Evolutionary conservation across 1,284 basidiomycete genomes (phyloP).

Genomic region (Trichosporon faecale): DNA sequence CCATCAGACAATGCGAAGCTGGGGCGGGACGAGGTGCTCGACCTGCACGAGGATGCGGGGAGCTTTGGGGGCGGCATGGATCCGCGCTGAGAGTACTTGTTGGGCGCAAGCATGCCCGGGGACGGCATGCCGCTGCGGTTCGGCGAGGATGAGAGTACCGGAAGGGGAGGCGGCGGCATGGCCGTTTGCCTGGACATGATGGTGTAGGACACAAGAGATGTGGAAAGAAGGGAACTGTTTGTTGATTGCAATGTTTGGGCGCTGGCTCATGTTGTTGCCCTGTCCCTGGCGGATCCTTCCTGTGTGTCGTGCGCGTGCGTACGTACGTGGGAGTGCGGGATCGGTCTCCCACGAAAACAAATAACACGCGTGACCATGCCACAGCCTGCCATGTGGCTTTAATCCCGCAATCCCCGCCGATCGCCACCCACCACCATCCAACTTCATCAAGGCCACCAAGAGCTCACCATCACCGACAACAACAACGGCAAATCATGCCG

Average conservation of each 20-base stretch:
- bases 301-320: neutral
- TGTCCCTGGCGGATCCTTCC: slow-evolving; percentile 6
- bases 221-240: slow-evolving; percentile 8
- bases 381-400: slow-evolving; percentile 4
- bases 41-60: slow-evolving; percentile 17
- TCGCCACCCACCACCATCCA: neutral
- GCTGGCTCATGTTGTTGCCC: slow-evolving; percentile 8
- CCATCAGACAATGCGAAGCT: slow-evolving; percentile 18
- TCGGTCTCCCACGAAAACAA: slow-evolving; percentile 6
- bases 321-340: neutral
- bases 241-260: slow-evolving; percentile 6
- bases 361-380: neutral
- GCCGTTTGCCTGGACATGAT: slow-evolving; percentile 10
- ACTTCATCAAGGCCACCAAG: neutral
- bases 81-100: slow-evolving; percentile 7
- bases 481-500: slow-evolving; percentile 20
- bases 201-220: neutral
- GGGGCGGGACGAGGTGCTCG: slow-evolving; percentile 17
- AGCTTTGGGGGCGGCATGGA: slow-evolving; percentile 24
- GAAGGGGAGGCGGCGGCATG: slow-evolving; percentile 10
- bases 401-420: slow-evolving; percentile 1
- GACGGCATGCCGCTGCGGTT: slow-evolving; percentile 1
- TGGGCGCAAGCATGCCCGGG: neutral
- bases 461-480: neutral
- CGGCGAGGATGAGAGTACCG: neutral